These are phyloP conservation scores for Solanum commersonii DNA, from an alignment of 257 asterid species.

Conservation along the genomic window DNA sequence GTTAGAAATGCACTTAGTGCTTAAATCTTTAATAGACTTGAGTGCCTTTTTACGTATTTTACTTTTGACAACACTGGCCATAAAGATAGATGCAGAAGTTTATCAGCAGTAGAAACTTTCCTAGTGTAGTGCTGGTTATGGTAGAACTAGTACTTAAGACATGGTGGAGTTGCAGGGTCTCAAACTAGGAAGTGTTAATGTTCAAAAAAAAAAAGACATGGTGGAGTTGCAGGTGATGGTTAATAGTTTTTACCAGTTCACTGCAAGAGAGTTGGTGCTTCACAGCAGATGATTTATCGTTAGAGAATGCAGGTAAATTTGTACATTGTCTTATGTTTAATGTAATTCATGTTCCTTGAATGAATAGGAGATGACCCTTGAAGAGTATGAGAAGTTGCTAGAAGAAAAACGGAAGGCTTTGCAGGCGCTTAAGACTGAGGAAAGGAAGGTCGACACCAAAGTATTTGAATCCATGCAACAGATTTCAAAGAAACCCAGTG, in stretches of 20 bases:
- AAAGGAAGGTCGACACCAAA: conserved; percentile 73
- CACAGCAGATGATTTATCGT: background rate
- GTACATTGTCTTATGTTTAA: background rate
- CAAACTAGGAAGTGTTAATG: too few relatives aligned
- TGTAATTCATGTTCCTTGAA: background rate
- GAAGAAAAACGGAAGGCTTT: conserved; percentile 80
- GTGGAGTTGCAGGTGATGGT: background rate
- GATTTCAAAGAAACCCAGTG: conserved; percentile 59
- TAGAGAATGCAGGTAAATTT: background rate
- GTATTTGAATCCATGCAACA: conserved; percentile 76
- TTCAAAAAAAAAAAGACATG: background rate
- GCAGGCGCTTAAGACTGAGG: conserved; percentile 60
- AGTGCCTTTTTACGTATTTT: background rate
- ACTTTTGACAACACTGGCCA: background rate
- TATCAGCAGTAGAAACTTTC: background rate
- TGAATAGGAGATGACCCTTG: conserved; percentile 87
- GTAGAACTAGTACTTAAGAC: background rate
- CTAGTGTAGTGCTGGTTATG: background rate
- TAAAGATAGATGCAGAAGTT: background rate
- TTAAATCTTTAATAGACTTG: background rate
- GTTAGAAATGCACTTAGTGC: background rate
- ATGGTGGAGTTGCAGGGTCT: background rate
- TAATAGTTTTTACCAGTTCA: background rate
- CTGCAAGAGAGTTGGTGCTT: background rate
- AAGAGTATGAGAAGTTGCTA: conserved; percentile 74